Evolutionary conservation across 768 basidiomycete genomes (phyloP).

Genomic region (Boletales sp.): DNA sequence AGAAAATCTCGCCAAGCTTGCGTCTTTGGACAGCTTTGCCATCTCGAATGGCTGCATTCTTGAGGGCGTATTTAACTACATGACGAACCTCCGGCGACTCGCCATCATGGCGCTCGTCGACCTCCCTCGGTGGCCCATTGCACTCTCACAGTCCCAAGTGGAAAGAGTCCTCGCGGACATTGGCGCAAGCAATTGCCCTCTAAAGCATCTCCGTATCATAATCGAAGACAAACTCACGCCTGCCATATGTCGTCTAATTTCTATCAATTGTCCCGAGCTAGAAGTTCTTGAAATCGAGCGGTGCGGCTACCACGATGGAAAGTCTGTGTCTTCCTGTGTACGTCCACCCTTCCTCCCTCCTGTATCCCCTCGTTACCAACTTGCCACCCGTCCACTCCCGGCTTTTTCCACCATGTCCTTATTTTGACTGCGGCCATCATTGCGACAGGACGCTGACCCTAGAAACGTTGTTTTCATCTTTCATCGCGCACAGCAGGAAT

Average conservation of each 20-base stretch:
- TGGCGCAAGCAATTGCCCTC: constrained; percentile 29
- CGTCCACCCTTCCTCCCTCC: constrained; percentile 21
- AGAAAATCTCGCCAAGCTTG: constrained; percentile 25
- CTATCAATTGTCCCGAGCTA: constrained; percentile 28
- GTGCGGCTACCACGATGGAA: constrained; percentile 36
- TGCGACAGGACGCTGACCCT: constrained; percentile 29
- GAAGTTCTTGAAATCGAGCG: constrained; percentile 34
- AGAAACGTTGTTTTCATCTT: constrained; percentile 26
- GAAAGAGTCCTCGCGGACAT: constrained; percentile 28
- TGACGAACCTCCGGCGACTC: constrained; percentile 25
- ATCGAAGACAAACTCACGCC: constrained; percentile 36
- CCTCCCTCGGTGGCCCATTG: constrained; percentile 35
- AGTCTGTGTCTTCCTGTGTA: constrained; percentile 34
- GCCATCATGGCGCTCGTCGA: constrained; percentile 33
- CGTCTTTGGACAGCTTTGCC: constrained; percentile 33
- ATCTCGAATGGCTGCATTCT: constrained; percentile 34
- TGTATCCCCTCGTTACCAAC: constrained; percentile 8
- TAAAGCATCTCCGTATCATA: constrained; percentile 33
- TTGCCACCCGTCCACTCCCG: constrained; percentile 9
- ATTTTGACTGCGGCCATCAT: constrained; percentile 21
- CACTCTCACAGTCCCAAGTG: constrained; percentile 32
- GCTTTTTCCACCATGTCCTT: constrained; percentile 11
- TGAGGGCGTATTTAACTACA: constrained; percentile 27
- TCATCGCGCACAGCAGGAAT: constrained; percentile 31
- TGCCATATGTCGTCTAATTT: constrained; percentile 25